These are phyloP conservation scores for Nannizziopsis barbatae DNA, from an alignment of 2,329 filamentous ascomycete genomes.

Conservation along the genomic window DNA sequence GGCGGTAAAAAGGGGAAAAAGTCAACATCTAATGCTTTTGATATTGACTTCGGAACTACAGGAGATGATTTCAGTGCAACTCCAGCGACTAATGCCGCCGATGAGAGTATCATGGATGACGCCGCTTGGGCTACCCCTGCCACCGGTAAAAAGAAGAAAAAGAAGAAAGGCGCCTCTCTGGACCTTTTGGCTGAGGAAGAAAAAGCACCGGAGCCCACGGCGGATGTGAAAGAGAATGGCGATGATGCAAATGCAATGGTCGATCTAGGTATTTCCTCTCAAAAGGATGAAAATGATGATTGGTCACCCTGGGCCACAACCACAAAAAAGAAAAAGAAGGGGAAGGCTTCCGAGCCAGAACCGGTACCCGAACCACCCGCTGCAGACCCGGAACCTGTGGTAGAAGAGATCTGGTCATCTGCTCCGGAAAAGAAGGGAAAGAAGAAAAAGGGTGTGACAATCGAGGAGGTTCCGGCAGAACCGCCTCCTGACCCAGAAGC, in stretches of 20 bases:
- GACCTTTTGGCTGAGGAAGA: conserved; percentile 6
- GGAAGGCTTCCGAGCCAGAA: conserved; percentile 8
- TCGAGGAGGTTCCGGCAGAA: not conserved
- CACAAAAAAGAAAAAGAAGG: conserved; percentile 31
- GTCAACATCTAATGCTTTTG: conserved; percentile 26
- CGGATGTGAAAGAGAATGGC: conserved; percentile 38
- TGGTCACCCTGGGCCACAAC: conserved; percentile 21
- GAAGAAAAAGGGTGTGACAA: conserved; percentile 7
- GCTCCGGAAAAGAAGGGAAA: conserved; percentile 9
- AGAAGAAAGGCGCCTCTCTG: conserved; percentile 22
- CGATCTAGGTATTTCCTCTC: not conserved
- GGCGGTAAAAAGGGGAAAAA: conserved; percentile 30
- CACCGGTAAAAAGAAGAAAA: conserved; percentile 45
- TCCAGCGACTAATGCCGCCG: conserved; percentile 20
- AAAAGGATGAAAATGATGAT: conserved; percentile 22
- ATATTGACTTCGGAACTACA: conserved; percentile 32
- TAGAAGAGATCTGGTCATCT: conserved; percentile 2
- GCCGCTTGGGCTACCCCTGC: conserved; percentile 34
- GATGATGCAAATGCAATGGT: conserved; percentile 5
- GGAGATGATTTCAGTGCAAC: conserved; percentile 30
- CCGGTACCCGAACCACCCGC: conserved; percentile 3
- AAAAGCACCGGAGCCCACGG: not conserved
- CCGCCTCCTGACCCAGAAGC: not conserved
- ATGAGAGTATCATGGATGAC: conserved; percentile 33
- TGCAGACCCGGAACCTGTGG: conserved; percentile 8